Conservation (phyloP, 2,329 filamentous ascomycete genomes). For the Curvularia lunata region DNA sequence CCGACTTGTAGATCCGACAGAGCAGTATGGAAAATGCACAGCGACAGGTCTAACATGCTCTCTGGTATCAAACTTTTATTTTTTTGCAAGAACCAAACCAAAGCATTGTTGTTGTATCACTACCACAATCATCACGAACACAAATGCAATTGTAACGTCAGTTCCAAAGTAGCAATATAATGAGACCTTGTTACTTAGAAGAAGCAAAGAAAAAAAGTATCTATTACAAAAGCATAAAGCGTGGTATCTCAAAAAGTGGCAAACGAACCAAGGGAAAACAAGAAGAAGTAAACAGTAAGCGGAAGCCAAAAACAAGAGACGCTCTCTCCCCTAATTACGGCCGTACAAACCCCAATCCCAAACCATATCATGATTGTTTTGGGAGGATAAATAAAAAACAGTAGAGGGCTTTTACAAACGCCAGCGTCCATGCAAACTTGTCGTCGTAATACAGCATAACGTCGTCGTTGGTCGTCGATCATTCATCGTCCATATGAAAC, state of each 20-base stretch:
- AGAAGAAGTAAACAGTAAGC: not conserved
- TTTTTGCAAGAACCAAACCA: not conserved
- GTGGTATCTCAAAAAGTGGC: slow-evolving; percentile 16
- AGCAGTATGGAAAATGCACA: not conserved
- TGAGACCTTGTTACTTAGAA: not conserved
- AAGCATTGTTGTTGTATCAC: not conserved
- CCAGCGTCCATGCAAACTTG: slow-evolving; percentile 7
- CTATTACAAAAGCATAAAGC: slow-evolving; percentile 1
- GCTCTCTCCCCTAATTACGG: not conserved
- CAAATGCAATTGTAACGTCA: not conserved
- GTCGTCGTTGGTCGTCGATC: slow-evolving; percentile 5
- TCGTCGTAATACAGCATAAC: slow-evolving; percentile 6
- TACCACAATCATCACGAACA: not conserved
- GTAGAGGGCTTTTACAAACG: not conserved
- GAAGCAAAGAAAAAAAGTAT: not conserved
- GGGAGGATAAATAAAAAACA: not conserved
- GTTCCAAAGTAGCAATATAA: not conserved
- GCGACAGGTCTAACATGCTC: not conserved
- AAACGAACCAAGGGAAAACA: not conserved
- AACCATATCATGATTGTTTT: not conserved
- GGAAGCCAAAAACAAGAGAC: not conserved
- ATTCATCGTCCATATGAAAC: slow-evolving; percentile 30
- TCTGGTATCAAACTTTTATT: not conserved
- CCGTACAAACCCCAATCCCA: not conserved
- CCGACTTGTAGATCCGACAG: not conserved